Base-by-base conservation (phyloP, 192 early-diverging fungal genomes). In the Rhizoclosmatium sp. region DNA sequence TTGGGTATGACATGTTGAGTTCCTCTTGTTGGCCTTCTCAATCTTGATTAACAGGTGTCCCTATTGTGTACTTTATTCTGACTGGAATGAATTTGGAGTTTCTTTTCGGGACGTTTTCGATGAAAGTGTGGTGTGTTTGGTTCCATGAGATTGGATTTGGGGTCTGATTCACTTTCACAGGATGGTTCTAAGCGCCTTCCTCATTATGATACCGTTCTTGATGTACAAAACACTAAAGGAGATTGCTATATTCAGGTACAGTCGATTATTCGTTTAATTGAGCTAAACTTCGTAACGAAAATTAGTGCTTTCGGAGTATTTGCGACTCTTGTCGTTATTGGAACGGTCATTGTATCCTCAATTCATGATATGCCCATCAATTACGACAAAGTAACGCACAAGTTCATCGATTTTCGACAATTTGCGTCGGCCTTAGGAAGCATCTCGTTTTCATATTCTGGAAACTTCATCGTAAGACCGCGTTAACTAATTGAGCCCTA, bases 391-490 rank as follows among this genome's bases (percentile, higher is more conserved):
- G 89, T 95, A 10, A 88, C 91, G 41, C 90, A 85, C 71, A 79
- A 83, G 44, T 49, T 70, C 47, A 70, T 82, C n/a, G 81, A 85
- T 45, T 67, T 89, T 66, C 79, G 84, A 16, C 90, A 90, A 69
- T 87, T 96, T 60, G 93, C 94, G 41, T 88, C 89, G 2, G 92
- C 93, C 0, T 72, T 96, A 4, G 92, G 92, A 0, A 93, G 93
- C 2, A 93, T 96, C 76, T 89, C 89, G 10, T 95, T 96, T 83
- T 92, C 91, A 78, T 96, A 90, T 72, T 89, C 92, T 21, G 94
- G 94, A 59, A 93, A 94, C 62, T 92, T 91, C 4, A 91, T 93
- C 5, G 79, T 80, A 21, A 31, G 71, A 65, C 21, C 54, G 60
- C 19, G 9, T 44, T 39, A 4, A 41, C 9, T 16, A 31, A 31